A percentile compares a stretch with the other conserved stretches of the same genome.
These are phyloP conservation scores for Oryza brachyantha DNA, from an alignment of 176 grass and related monocot species.

Conservation along the genomic window DNA sequence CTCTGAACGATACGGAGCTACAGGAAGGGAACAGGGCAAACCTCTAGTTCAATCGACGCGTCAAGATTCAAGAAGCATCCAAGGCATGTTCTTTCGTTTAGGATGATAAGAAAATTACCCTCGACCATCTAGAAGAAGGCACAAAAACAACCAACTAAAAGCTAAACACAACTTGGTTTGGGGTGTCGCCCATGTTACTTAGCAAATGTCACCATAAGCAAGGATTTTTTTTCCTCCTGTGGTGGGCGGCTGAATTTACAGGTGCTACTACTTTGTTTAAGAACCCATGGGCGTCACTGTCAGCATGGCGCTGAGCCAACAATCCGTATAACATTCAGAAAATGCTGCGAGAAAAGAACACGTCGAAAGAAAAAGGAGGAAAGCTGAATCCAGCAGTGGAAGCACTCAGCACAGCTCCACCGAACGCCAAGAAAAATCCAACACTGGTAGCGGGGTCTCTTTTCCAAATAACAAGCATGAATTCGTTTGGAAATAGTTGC, in stretches of 20 bases:
- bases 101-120: neutral
- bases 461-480: neutral
- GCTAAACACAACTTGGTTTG: neutral
- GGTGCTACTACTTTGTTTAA: neutral
- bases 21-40: neutral
- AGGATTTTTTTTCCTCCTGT: neutral
- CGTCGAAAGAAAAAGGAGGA: neutral
- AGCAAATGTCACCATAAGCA: slow-evolving; percentile 7
- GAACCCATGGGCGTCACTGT: neutral
- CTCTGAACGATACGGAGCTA: neutral
- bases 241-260: neutral
- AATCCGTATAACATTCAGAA: neutral
- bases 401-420: neutral
- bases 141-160: slow-evolving; percentile 1
- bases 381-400: slow-evolving; percentile 15
- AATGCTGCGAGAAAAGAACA: neutral
- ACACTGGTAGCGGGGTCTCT: neutral
- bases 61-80: neutral
- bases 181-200: slow-evolving; percentile 26
- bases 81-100: neutral
- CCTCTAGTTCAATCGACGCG: neutral
- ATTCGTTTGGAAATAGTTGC: neutral
- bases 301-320: neutral
- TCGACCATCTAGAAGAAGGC: neutral
- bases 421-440: neutral